Conservation (phyloP, 768 basidiomycete species). For the Leccinum olivaceopallidum region DNA sequence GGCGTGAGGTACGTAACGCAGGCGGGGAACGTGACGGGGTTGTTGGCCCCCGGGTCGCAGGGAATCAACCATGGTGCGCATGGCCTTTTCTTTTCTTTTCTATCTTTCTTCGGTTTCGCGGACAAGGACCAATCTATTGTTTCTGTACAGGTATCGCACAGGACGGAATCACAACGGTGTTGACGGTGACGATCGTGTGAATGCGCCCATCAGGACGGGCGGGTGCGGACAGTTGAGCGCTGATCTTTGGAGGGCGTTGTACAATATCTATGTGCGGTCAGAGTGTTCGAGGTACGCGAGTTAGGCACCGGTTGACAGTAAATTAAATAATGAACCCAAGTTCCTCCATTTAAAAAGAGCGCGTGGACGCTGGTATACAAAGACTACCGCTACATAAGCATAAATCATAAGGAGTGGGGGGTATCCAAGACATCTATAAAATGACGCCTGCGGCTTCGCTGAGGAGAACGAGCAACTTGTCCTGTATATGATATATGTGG, state of each 20-base stretch:
- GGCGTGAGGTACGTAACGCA: no score
- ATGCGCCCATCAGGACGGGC: neutral
- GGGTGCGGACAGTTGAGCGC: neutral
- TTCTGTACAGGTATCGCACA: slow-evolving; percentile 49
- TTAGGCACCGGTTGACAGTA: neutral
- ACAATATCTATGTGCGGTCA: neutral
- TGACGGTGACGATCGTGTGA: slow-evolving; percentile 51
- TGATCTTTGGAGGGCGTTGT: neutral
- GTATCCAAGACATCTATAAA: slow-evolving; percentile 20
- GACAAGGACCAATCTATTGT: neutral
- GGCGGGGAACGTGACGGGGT: no score
- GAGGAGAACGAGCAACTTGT: slow-evolving; percentile 29
- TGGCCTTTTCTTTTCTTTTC: neutral
- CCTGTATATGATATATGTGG: slow-evolving; percentile 10
- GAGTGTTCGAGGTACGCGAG: no score
- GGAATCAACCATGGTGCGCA: slow-evolving; percentile 55
- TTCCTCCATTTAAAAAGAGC: neutral
- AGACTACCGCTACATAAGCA: slow-evolving; percentile 20
- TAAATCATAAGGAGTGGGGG: slow-evolving; percentile 7
- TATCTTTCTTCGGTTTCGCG: neutral
- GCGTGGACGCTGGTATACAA: slow-evolving; percentile 5
- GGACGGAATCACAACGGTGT: slow-evolving; percentile 55
- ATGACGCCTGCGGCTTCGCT: slow-evolving; percentile 33
- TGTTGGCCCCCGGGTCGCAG: slow-evolving; percentile 28
- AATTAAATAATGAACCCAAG: neutral